A percentile compares a stretch with the other conserved stretches of the same genome.
These are phyloP conservation scores for Solanum aculeatissimum DNA, from an alignment of 305 asterid species.

Conservation along the genomic window DNA sequence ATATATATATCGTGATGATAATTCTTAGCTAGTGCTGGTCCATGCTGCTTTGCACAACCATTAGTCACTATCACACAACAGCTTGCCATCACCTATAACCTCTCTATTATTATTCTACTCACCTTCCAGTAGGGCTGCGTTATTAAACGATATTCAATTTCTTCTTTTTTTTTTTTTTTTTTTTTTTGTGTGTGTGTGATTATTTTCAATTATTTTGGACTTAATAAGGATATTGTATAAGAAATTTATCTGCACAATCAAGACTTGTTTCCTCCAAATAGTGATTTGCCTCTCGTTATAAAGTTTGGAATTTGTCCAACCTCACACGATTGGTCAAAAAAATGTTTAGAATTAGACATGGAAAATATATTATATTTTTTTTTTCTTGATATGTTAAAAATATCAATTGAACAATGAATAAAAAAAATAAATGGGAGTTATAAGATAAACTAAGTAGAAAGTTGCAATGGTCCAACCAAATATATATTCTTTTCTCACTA, in stretches of 20 bases:
- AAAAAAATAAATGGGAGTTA: background rate
- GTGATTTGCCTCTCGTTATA: no score
- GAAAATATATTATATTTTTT: background rate
- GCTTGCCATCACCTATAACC: background rate
- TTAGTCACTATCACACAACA: background rate
- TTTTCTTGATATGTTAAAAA: background rate
- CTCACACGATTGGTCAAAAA: background rate
- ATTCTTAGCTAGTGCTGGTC: background rate
- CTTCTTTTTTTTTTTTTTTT: background rate
- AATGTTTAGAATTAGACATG: background rate
- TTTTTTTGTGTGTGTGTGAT: background rate
- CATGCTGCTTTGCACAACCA: background rate
- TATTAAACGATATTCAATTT: background rate
- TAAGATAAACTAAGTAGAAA: background rate
- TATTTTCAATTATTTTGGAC: background rate
- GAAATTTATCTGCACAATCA: background rate
- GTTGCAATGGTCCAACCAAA: background rate
- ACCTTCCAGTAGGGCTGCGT: background rate
- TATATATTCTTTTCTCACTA: background rate
- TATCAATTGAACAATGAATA: background rate
- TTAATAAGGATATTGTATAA: background rate
- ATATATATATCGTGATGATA: background rate
- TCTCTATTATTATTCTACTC: background rate
- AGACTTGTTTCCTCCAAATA: background rate
- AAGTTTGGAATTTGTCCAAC: no score